phyloP scores from a whole-genome alignment of 495 filamentous ascomycete genomes.

The Xanthoparmelia taractica region DNA sequence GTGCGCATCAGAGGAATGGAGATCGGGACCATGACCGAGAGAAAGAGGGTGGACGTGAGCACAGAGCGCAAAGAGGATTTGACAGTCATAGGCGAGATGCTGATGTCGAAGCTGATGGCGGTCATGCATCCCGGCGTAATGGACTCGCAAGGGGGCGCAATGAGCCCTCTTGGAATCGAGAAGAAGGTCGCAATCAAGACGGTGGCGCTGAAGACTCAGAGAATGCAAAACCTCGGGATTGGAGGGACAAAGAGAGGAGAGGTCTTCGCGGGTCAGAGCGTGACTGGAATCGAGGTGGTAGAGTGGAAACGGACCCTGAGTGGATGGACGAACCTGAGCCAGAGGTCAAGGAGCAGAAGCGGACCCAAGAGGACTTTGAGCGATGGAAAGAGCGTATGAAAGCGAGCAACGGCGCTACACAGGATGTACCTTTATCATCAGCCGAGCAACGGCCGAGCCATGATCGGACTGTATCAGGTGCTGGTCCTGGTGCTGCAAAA shows the following conservation, averaged over 20 bases:
- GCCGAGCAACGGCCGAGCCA: conserved; percentile 20
- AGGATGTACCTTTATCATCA: conserved; percentile 12
- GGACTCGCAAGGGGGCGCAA: conserved; percentile 42
- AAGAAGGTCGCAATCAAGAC: conserved; percentile 46
- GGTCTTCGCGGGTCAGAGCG: conserved; percentile 53
- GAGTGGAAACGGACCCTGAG: conserved; percentile 71
- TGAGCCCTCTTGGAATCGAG: conserved; percentile 52
- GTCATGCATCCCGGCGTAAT: conserved; percentile 30
- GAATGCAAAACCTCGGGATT: conserved; percentile 49
- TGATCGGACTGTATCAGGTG: conserved; percentile 19
- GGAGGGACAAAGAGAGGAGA: conserved; percentile 51
- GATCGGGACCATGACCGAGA: conserved; percentile 55
- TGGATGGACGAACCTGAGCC: conserved; percentile 71
- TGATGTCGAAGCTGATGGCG: conserved; percentile 32
- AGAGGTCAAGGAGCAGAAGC: conserved; percentile 57
- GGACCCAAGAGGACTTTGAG: conserved; percentile 88
- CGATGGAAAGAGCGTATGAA: conserved; percentile 94
- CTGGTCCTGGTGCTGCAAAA: conserved; percentile 25
- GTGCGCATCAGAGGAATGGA: conserved; percentile 48
- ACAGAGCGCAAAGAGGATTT: conserved; percentile 36
- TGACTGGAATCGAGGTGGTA: conserved; percentile 48
- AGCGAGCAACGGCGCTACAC: conserved; percentile 35
- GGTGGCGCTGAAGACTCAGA: conserved; percentile 51
- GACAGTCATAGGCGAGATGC: conserved; percentile 42
- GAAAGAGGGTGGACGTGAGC: conserved; percentile 46